Percentiles rank a stretch among this genome's conserved stretches.
These are phyloP conservation scores for Olyra latifolia DNA, from an alignment of 176 grass and related monocot species.

Conservation along the genomic window DNA sequence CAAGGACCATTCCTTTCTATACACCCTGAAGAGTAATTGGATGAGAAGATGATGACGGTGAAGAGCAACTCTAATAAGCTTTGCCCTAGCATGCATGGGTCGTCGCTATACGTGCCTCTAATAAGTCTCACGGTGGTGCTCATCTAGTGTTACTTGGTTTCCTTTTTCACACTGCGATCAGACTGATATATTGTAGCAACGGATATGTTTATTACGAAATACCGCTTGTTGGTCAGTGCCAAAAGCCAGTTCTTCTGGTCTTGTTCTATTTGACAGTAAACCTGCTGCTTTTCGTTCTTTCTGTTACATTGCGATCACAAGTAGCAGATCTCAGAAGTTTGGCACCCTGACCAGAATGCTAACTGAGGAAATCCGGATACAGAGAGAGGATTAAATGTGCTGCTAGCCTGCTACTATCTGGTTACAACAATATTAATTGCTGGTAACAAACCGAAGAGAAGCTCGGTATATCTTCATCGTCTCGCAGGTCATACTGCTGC, in stretches of 20 bases:
- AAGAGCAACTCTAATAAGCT: slow-evolving; percentile 31
- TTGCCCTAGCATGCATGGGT: not conserved
- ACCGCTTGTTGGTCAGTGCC: not conserved
- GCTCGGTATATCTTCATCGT: not conserved
- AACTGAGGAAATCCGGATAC: not conserved
- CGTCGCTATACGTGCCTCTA: no score
- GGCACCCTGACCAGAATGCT: not conserved
- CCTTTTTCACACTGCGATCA: not conserved
- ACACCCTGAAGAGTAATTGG: no score
- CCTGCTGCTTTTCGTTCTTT: not conserved
- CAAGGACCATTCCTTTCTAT: not conserved
- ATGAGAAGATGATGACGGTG: not conserved
- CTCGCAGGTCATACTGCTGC: not conserved
- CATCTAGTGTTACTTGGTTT: slow-evolving; percentile 26
- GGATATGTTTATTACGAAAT: not conserved
- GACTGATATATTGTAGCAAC: slow-evolving; percentile 32
- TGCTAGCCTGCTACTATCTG: no score
- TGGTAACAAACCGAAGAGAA: not conserved
- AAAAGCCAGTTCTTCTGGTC: not conserved
- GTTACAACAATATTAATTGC: no score
- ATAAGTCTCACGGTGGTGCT: not conserved
- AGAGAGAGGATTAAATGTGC: no score
- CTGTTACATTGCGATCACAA: not conserved
- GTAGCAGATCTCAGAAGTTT: not conserved
- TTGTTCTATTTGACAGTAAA: not conserved